Base-by-base conservation (phyloP, 2,329 filamentous ascomycete genomes). In the Lecanoromycetidae sp. region DNA sequence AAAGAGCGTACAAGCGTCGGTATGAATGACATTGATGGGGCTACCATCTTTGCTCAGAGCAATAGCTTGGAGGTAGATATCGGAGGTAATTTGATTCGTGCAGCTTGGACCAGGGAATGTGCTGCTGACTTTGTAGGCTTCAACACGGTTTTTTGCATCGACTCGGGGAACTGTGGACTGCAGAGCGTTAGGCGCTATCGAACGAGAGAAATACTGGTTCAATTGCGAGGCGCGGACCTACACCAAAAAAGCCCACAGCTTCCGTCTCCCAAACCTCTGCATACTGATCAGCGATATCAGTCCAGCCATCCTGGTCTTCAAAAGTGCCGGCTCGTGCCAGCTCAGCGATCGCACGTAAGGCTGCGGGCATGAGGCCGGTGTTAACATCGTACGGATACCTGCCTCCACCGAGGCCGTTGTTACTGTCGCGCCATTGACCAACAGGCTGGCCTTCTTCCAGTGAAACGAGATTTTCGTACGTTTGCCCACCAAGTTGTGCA, bases 371-470 rank as follows among this genome's bases (percentile, higher is more conserved):
- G 0, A 82, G 64, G 1, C 75, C 78, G 0, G 75, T 75, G 55
- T 82, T 82, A 20, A 82, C 77, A 52, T 81, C 72, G 56, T 77
- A 82, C 0, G 79, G 77, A 13, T 79, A 75, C 0, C 73, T 68
- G 2, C 76, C 78, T 29, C 76, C 76, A 2, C 75, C 79, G 12
- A 82, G 65, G 6, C 79, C 77, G 41, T 72, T 72, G 1, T 63
- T 69, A 13, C 73, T 78, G 52, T 82, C 79, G 36, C 79, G 68
- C 79, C 78, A 82, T 57, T 82, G 64, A 0, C 79, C 79, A 0
- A 80, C 75, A 1, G 68, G 52, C 51, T 79, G 61, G 5, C 63
- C 69, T 0, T 71, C 57, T 48, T 76, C 76, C 0, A 82, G 64
- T 48, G 70, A 73, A 12, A 82, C 71, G 2, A 82, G 62, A 22